Evolutionary conservation across 352 stramenopile species (phyloP).

Genomic region (Globisporangium uncinulatum): DNA sequence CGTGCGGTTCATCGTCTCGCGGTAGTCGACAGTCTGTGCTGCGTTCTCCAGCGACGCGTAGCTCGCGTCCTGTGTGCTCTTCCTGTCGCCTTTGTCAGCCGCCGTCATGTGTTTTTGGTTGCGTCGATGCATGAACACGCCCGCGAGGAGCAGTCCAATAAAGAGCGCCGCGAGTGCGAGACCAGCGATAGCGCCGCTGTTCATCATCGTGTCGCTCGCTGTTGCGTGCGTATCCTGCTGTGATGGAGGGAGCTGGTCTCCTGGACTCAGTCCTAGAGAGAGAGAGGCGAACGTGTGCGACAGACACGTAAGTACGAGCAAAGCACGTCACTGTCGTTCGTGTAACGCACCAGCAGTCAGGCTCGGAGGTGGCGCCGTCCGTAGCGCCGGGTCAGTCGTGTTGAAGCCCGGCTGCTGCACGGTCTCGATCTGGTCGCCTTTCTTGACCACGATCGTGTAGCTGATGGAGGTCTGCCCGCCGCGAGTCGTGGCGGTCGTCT

Average conservation of each 20-base stretch:
- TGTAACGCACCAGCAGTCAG: conserved; percentile 2
- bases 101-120: conserved; percentile 1
- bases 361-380: neutral
- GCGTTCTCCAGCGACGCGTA: conserved; percentile 8
- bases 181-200: conserved; percentile 5
- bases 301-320: neutral
- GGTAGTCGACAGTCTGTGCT: neutral
- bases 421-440: conserved; percentile 15
- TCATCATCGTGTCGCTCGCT: conserved; percentile 2
- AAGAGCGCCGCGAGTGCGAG: conserved; percentile 9
- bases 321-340: too few species aligned
- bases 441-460: conserved; percentile 38
- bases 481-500: conserved; percentile 22
- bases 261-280: neutral
- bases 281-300: neutral
- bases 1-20: conserved; percentile 6
- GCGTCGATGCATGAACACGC: conserved; percentile 7
- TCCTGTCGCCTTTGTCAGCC: neutral
- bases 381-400: conserved; percentile 4
- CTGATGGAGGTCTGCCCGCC: conserved; percentile 25
- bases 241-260: neutral
- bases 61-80: neutral
- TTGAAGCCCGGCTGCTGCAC: conserved; percentile 10
- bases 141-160: conserved; percentile 7
- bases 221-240: neutral